A percentile compares a stretch with the other conserved stretches of the same genome.
Conservation (phyloP, 345 rosid genomes). For the Citrus maxima region DNA sequence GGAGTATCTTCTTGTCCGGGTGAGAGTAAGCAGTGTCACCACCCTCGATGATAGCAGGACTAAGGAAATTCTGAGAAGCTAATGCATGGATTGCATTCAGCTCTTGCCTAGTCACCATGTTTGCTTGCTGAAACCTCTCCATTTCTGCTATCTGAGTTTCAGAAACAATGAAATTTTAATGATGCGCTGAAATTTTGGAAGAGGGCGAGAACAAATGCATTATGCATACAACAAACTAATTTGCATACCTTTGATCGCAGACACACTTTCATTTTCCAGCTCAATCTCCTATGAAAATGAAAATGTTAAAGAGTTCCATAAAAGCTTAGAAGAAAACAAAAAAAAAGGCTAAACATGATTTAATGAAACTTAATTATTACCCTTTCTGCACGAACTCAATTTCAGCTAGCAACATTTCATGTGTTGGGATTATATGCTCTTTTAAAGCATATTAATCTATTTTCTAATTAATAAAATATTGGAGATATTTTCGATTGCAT, state of each 20-base stretch:
- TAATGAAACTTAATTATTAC: constrained; percentile 26
- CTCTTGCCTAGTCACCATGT: constrained; percentile 70
- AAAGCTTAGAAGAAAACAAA: background rate
- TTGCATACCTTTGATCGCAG: constrained; percentile 65
- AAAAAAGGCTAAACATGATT: background rate
- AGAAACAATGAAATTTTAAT: too few relatives aligned
- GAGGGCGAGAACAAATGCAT: background rate
- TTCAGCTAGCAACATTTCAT: constrained; percentile 82
- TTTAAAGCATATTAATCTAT: too few relatives aligned
- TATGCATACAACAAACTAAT: background rate
- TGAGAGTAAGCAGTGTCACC: constrained; percentile 47
- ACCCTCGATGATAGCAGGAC: constrained; percentile 45
- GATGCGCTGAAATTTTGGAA: too few relatives aligned
- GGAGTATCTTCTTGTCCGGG: constrained; percentile 72
- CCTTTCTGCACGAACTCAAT: constrained; percentile 88
- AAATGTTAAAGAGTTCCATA: background rate
- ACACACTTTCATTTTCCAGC: constrained; percentile 78
- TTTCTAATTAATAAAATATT: too few relatives aligned
- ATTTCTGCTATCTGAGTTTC: constrained; percentile 65
- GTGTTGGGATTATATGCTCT: too few relatives aligned
- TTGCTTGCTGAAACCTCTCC: constrained; percentile 75
- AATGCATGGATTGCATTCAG: constrained; percentile 75
- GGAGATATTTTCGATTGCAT: too few relatives aligned
- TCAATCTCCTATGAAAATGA: constrained; percentile 59
- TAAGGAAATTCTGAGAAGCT: constrained; percentile 83